Evolutionary conservation across 805 yeast genomes (phyloP), one percentile per base, ranked within the genome.

Genomic region (Wickerhamomyces bisporus): DNA sequence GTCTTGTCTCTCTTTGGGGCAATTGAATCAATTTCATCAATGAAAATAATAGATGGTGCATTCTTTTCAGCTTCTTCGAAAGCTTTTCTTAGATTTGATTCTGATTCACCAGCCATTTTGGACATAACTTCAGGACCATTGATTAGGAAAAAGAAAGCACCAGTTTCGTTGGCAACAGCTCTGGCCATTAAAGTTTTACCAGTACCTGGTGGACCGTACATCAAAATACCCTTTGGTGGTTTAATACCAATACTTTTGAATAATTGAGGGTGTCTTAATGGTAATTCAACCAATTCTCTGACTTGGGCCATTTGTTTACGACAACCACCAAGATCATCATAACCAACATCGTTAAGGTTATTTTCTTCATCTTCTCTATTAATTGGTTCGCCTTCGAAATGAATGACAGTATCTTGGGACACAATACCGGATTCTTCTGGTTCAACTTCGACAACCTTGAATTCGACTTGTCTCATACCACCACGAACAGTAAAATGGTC

Each of bases 1-100:
- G 98, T 93, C 80, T 93, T 93, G 73, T 93, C 98, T 73, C 98
- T 87, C 82, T 93, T 93, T 64, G 98, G 98, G 36, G 98, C 98
- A 57, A 93, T 93, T 13, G 98, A 91, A 64, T 93, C 98, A 49
- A 93, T 93, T 69, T 93, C 98, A 69, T 93, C 98, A 58, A 93
- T 93, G 71, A 93, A 93, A 48, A 93, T 93, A 57, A 93, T 93
- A 12, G 98, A 79, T 14, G 98, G 98, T 13, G 98, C 93, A 64
- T 93, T 91, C 70, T 93, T 93, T 69, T 93, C 98, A 40, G 98
- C 98, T 69, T 93, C 98, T 69, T 93, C 98, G 55, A 93, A 93
- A 2, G 98, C 98, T 68, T 89, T 89, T 72, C 98, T 81, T 64
- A 93, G 73, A 58, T 93, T 93, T 26, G 95, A 85, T 70, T 93